Conservation (phyloP, 2,329 filamentous ascomycete species). For the Didymella glomerata region DNA sequence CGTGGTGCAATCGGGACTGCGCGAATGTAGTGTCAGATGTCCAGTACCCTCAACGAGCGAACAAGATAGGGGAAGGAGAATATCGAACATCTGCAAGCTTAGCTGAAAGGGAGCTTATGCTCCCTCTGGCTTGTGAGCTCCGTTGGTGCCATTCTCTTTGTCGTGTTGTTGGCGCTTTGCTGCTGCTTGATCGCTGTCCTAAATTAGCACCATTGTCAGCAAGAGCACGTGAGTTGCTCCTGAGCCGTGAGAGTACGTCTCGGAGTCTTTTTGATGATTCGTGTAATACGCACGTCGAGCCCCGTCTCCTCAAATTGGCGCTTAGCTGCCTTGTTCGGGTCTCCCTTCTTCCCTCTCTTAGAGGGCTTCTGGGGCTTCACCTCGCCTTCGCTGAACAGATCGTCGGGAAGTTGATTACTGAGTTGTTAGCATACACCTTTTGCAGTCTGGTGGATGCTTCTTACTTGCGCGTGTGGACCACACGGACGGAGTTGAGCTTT, state of each 20-base stretch:
- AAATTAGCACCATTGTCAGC: constrained; percentile 50
- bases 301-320: constrained; percentile 56
- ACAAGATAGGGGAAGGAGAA: constrained; percentile 22
- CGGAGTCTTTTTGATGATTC: constrained; percentile 31
- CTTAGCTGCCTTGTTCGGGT: constrained; percentile 47
- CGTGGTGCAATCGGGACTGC: constrained; percentile 37
- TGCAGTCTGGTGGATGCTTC: constrained; percentile 42
- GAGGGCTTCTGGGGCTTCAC: constrained; percentile 54
- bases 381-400: constrained; percentile 87
- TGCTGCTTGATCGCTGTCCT: constrained; percentile 46
- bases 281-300: constrained; percentile 56
- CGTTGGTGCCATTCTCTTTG: constrained; percentile 40
- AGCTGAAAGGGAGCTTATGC: constrained; percentile 41
- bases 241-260: constrained; percentile 26
- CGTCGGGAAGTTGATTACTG: constrained; percentile 86
- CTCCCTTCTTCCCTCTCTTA: constrained; percentile 52
- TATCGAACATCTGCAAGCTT: constrained; percentile 45
- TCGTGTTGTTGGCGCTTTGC: constrained; percentile 47
- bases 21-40: constrained; percentile 36
- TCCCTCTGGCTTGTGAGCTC: constrained; percentile 37
- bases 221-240: constrained; percentile 34
- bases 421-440: constrained; percentile 28
- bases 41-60: constrained; percentile 23
- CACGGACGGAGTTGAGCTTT: constrained; percentile 78
- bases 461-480: constrained; percentile 88